Evolutionary conservation across 176 grass and related monocot genomes (phyloP).

Genomic region (Oryza punctata): DNA sequence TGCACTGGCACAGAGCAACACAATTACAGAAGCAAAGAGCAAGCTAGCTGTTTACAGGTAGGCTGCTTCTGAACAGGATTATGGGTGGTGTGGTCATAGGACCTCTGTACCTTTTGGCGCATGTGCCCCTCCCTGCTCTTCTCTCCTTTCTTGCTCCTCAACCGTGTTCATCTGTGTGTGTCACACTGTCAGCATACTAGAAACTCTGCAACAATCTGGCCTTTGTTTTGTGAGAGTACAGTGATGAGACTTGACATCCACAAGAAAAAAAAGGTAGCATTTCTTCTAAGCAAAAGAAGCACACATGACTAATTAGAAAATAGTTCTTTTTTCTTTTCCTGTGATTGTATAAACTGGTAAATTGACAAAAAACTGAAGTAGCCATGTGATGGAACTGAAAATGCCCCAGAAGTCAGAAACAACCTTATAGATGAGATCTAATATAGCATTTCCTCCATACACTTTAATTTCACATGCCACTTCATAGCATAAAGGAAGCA

Average conservation of each 20-base stretch:
- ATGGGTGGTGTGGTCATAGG: background rate
- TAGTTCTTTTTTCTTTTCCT: background rate
- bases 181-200: background rate
- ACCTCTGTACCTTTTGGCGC: background rate
- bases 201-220: background rate
- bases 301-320: background rate
- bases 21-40: background rate
- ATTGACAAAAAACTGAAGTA: background rate
- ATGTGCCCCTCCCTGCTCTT: slow-evolving; percentile 4
- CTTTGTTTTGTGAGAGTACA: background rate
- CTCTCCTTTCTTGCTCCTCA: slow-evolving; percentile 8
- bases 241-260: background rate
- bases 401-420: no score
- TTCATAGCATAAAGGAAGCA: background rate
- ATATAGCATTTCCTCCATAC: background rate
- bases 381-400: background rate
- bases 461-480: background rate
- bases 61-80: background rate
- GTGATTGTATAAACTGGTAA: background rate
- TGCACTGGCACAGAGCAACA: background rate
- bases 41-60: slow-evolving; percentile 2
- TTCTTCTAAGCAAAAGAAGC: background rate
- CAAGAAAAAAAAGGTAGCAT: background rate
- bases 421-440: background rate
- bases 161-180: slow-evolving; percentile 8